These are phyloP conservation scores for Vicia faba DNA, from an alignment of 306 rosid species.

Conservation along the genomic window DNA sequence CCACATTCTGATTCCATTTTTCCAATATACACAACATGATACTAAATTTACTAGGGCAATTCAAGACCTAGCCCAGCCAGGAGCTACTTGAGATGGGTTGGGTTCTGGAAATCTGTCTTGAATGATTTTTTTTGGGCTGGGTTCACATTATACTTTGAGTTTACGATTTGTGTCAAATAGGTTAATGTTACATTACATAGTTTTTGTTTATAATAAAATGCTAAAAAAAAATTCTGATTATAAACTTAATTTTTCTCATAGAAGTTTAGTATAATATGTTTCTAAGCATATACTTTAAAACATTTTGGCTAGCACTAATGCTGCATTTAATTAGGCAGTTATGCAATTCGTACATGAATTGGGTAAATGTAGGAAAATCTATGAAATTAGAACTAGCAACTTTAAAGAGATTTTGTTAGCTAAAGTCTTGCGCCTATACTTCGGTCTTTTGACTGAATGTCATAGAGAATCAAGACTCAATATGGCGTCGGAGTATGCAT, in stretches of 20 bases:
- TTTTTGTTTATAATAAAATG: background rate
- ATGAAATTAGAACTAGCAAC: no score
- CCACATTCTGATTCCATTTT: conserved; percentile 5
- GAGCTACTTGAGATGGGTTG: conserved; percentile 1
- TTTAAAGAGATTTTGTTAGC: no score
- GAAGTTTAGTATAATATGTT: background rate
- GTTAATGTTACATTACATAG: background rate
- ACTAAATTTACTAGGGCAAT: conserved; percentile 1
- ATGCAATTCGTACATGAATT: no score
- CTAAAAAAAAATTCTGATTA: background rate
- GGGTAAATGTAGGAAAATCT: no score
- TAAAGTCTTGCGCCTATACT: background rate
- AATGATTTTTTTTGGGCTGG: conserved; percentile 1
- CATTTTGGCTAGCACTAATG: conserved; percentile 5
- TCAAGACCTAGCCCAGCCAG: background rate
- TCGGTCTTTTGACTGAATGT: conserved; percentile 20
- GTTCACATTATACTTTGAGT: background rate
- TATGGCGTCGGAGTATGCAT: conserved; percentile 7
- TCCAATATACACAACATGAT: background rate
- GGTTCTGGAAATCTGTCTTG: conserved; percentile 6
- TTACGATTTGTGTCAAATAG: background rate
- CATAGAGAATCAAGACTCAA: conserved; percentile 28
- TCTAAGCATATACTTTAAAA: background rate
- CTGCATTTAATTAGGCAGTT: background rate
- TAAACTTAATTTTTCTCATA: background rate